Base-by-base conservation (phyloP, 2,329 filamentous ascomycete genomes). In the Cercospora sp. region DNA sequence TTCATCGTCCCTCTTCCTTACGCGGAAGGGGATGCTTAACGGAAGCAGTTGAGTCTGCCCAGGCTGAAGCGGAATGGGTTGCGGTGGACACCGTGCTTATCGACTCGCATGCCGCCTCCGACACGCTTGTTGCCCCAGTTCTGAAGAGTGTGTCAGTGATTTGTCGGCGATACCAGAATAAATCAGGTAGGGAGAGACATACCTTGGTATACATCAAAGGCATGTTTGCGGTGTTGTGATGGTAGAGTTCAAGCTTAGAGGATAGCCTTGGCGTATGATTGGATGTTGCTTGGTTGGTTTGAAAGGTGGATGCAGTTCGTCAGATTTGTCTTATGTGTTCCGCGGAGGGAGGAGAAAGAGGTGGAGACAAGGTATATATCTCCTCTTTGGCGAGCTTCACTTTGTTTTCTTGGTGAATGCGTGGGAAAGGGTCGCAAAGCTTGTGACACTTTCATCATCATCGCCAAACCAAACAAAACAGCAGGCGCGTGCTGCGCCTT, bases 41-140 rank as follows among this genome's bases (percentile, higher is more conserved):
- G 67, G 78, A 86, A 87, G 77, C 85, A 87, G 75, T 81, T 85
- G 73, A 86, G 82, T 51, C 81, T 80, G 55, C 84, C 84, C 69
- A 81, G 78, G 36, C 80, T 81, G 74, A 86, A 80, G 45, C 84
- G 79, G 75, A 85, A 86, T 5, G 84, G 83, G 28, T 84, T 83
- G 63, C 83, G 79, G 45, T 81, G 81, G 1, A 82, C 78, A 62
- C 85, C 85, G 73, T 86, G 81, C 72, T 82, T 82, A 78, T 86
- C 84, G 67, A 83, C 84, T 10, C 82, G 79, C 62, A 87, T 75
- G 68, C 82, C 84, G 40, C 83, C 85, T 63, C 81, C 81, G 66
- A 73, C 80, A 70, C 80, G 81, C 63, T 75, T 78, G 68, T 81
- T 81, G 63, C 82, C 82, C 59, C 72, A 83, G 68, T 78, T 71